Evolutionary conservation across 805 yeast genomes (phyloP).

Genomic region (Candida silvicultrix): DNA sequence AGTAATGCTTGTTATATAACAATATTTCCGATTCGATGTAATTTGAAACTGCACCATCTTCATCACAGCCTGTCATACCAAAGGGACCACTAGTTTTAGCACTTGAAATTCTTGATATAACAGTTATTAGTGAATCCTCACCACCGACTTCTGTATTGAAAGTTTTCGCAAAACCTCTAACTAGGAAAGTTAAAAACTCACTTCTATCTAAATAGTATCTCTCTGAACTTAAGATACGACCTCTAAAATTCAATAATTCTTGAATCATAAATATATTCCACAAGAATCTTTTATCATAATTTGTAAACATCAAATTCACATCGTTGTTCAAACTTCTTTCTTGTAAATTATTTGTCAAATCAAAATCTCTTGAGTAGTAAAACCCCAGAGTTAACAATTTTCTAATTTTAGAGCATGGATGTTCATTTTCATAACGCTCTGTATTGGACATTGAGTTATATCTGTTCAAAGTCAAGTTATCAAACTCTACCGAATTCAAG

Average conservation of each 20-base stretch:
- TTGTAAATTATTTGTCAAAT: constrained; percentile 76
- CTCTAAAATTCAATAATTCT: constrained; percentile 67
- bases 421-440: constrained; percentile 39
- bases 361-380: constrained; percentile 86
- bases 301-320: constrained; percentile 29
- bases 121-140: constrained; percentile 44
- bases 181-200: constrained; percentile 72
- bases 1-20: constrained; percentile 39
- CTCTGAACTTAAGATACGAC: constrained; percentile 55
- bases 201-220: constrained; percentile 56
- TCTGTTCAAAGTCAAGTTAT: constrained; percentile 24
- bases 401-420: constrained; percentile 75
- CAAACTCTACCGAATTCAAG: constrained; percentile 50
- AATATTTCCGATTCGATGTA: constrained; percentile 87
- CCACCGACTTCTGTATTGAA: constrained; percentile 22
- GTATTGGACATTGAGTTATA: constrained; percentile 16
- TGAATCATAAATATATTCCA: constrained; percentile 87
- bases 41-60: constrained; percentile 87
- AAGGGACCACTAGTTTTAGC: constrained; percentile 83
- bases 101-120: constrained; percentile 87
- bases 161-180: constrained; percentile 90
- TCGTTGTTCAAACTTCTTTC: constrained; percentile 47
- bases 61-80: constrained; percentile 85
- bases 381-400: constrained; percentile 80
- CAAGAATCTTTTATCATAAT: constrained; percentile 73